phyloP scores from a whole-genome alignment of 208 protist genomes.

The Leptomonas seymouri region DNA sequence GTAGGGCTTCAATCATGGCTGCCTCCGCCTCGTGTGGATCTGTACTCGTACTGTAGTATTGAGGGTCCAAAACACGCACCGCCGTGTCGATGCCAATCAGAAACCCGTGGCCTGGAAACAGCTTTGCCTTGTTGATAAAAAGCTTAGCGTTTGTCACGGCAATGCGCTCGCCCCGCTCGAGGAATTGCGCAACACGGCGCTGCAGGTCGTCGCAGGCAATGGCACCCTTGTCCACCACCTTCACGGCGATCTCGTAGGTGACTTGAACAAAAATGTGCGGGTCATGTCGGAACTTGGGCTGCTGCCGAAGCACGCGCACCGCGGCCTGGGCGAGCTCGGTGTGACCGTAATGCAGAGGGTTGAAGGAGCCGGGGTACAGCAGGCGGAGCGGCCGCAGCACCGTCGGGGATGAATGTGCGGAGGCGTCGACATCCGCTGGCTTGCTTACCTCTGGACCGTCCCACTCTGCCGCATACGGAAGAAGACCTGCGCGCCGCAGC shows the following conservation, averaged over 20 bases:
- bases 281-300: conserved; percentile 4
- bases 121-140: conserved; percentile 63
- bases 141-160: conserved; percentile 61
- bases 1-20: conserved; percentile 36
- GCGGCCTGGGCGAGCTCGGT: conserved; percentile 66
- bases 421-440: not conserved
- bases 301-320: conserved; percentile 23
- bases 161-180: conserved; percentile 48
- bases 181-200: conserved; percentile 56
- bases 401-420: not conserved
- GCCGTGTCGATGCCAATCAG: conserved; percentile 81
- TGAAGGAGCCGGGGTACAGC: conserved; percentile 78
- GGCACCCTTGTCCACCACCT: conserved; percentile 64
- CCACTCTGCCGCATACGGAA: conserved; percentile 17
- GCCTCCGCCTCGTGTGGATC: conserved; percentile 29
- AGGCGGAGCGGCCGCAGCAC: conserved; percentile 28
- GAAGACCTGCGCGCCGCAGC: conserved; percentile 25
- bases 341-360: conserved; percentile 81
- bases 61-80: conserved; percentile 58
- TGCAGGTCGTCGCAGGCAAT: conserved; percentile 38
- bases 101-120: conserved; percentile 74
- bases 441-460: not conserved
- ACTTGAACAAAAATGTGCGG: conserved; percentile 23
- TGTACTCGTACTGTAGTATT: conserved; percentile 57
- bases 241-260: conserved; percentile 71